phyloP scores from a whole-genome alignment of 306 rosid species.

The Malus sylvestris region DNA sequence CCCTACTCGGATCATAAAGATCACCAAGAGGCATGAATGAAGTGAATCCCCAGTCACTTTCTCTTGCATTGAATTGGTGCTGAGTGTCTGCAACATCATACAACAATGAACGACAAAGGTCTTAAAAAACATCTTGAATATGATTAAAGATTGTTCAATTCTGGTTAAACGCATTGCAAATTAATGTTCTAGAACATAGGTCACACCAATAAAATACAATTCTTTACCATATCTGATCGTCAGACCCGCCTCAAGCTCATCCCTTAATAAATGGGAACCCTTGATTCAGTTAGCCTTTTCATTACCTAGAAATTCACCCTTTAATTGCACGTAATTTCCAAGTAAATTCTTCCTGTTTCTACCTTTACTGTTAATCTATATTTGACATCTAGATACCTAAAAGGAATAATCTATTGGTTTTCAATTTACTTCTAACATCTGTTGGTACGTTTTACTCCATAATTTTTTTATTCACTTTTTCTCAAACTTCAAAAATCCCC shows the following conservation, averaged over 20 bases:
- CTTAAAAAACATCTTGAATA: not conserved
- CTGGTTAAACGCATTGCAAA: not conserved
- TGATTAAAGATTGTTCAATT: not conserved
- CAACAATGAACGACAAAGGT: not conserved
- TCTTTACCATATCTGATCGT: not conserved
- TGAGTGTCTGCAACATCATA: constrained; percentile 60
- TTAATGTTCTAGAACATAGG: not conserved
- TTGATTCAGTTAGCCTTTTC: not conserved
- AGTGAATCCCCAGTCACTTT: constrained; percentile 92
- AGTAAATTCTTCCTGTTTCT: not conserved
- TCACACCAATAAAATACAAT: not conserved
- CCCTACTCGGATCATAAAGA: constrained; percentile 64
- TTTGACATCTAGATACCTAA: not conserved
- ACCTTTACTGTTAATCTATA: not conserved
- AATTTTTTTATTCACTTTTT: not conserved
- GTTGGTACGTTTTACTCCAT: not conserved
- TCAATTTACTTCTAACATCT: not conserved
- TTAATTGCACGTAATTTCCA: not conserved
- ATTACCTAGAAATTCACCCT: not conserved
- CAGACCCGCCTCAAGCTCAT: not conserved
- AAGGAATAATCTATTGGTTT: not conserved
- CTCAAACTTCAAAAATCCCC: not conserved
- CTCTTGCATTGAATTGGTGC: constrained; percentile 85
- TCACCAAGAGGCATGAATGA: constrained; percentile 85
- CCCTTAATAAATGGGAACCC: not conserved